Percentiles rank a stretch among this genome's conserved stretches.
These are phyloP conservation scores for Hymenoscyphus salicellus DNA, from an alignment of 2,329 filamentous ascomycete species.

Conservation along the genomic window DNA sequence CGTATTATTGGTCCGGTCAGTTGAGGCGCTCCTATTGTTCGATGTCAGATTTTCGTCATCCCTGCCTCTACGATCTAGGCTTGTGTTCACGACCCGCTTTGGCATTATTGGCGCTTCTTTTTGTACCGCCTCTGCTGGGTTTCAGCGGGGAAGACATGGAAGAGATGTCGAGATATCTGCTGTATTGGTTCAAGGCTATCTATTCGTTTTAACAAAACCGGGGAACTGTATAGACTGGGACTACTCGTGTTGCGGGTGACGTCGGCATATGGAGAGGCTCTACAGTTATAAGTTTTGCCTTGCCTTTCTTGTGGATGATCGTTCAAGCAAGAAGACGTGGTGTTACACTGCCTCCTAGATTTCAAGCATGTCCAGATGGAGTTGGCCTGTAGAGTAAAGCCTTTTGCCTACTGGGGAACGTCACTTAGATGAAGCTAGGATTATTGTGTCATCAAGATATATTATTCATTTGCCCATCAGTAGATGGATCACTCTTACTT, in stretches of 20 bases:
- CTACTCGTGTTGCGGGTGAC: background rate
- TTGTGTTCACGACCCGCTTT: conserved; percentile 1
- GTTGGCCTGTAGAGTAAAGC: conserved; percentile 9
- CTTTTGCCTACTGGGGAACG: conserved; percentile 2
- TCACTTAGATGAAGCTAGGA: background rate
- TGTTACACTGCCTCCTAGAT: conserved; percentile 10
- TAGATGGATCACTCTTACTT: background rate
- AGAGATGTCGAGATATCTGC: background rate
- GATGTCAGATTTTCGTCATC: conserved; percentile 5
- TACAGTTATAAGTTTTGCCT: conserved; percentile 9
- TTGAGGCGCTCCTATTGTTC: conserved; percentile 1
- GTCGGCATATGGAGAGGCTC: background rate
- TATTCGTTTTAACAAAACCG: background rate
- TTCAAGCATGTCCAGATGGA: conserved; percentile 11
- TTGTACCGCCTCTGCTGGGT: conserved; percentile 4
- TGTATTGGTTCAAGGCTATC: conserved; percentile 6
- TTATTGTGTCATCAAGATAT: background rate
- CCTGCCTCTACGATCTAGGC: conserved; percentile 7
- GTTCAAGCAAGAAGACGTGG: conserved; percentile 7
- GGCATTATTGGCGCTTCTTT: conserved; percentile 2
- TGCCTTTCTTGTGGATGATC: conserved; percentile 3
- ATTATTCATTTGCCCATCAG: background rate
- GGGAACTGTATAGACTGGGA: conserved; percentile 1
- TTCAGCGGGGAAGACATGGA: conserved; percentile 6
- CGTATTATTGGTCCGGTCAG: background rate